Evolutionary conservation across 2,329 filamentous ascomycete species (phyloP), one percentile per base, ranked within the genome.

Genomic region (Lecanicillium sp.): DNA sequence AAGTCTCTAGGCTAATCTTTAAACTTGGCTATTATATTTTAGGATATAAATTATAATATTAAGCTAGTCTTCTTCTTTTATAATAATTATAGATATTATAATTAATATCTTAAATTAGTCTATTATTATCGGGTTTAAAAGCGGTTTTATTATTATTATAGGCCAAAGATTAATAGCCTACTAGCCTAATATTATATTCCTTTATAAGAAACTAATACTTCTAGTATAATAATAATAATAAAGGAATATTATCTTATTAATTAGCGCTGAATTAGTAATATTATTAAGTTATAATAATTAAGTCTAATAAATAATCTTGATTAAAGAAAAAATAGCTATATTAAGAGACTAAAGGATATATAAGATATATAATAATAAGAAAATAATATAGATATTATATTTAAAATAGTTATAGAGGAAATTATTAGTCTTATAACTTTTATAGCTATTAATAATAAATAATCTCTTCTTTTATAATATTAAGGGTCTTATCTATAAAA

Each of bases 321-420:
- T 19, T 8, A 12, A 6, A 7, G n/a, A 15, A 34, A 40, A 40
- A 9, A 29, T 11, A 3, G 18, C 29, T n/a, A 39, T 19, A 39
- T 39, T 34, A 33, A 39, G 27, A 27, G 37, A 31, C 30, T 39
- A 22, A 12, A 39, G 30, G 16, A 39, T 20, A 30, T 40, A 22
- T 14, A 13, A 29, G 14, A 16, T 29, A 34, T 40, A 17, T 18
- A 9, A 15, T 14, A 18, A 27, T 30, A 40, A 9, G 27, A 40
- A 40, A 14, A 40, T 11, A 3, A 35, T 7, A 15, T 17, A 40
- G 6, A 40, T 40, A n/a, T 29, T 30, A 40, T 40, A 11, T 9
- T 20, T 16, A 34, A 27, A 39, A 18, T n/a, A 39, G 33, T 39
- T 16, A 16, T 4, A 27, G 18, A 39, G 17, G 22, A 39, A 39